Evolutionary conservation across 116 monocot genomes (phyloP).

Genomic region (Phalaenopsis hybrid): DNA sequence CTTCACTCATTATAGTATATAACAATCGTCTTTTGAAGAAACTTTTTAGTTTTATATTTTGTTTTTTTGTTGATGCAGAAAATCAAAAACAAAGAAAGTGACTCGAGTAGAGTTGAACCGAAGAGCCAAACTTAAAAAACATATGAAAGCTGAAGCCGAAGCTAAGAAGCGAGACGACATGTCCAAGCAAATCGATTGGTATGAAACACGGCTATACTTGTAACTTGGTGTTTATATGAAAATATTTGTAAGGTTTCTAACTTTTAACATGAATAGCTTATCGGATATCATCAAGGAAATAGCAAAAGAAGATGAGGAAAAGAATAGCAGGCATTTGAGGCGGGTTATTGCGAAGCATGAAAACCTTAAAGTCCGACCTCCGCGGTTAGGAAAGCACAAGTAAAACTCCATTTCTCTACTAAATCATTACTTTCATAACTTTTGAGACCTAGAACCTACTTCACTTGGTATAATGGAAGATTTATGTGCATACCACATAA

Average conservation of each 20-base stretch:
- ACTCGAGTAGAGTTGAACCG: slow-evolving; percentile 76
- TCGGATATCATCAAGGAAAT: slow-evolving; percentile 76
- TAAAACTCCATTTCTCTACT: slow-evolving; percentile 21
- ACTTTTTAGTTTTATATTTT: not conserved
- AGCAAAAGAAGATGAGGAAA: slow-evolving; percentile 77
- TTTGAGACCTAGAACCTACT: not conserved
- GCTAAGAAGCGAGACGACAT: slow-evolving; percentile 45
- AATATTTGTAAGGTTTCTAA: not conserved
- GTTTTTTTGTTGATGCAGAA: slow-evolving; percentile 20
- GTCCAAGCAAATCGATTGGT: slow-evolving; percentile 81
- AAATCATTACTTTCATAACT: not conserved
- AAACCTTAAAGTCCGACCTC: slow-evolving; percentile 60
- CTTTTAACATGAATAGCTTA: slow-evolving; percentile 36
- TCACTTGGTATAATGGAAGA: not conserved
- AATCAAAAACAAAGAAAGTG: slow-evolving; percentile 53
- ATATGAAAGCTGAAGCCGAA: slow-evolving; percentile 54
- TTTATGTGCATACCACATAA: too few relatives aligned
- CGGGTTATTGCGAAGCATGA: slow-evolving; percentile 65
- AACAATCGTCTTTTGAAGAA: not conserved
- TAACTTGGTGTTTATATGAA: not conserved
- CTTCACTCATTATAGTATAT: not conserved
- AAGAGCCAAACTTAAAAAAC: slow-evolving; percentile 59
- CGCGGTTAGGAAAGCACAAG: slow-evolving; percentile 91
- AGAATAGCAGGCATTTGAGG: slow-evolving; percentile 52
- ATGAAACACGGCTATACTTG: not conserved